Evolutionary conservation across 352 stramenopile species (phyloP).

Genomic region (Plasmopara viticola): DNA sequence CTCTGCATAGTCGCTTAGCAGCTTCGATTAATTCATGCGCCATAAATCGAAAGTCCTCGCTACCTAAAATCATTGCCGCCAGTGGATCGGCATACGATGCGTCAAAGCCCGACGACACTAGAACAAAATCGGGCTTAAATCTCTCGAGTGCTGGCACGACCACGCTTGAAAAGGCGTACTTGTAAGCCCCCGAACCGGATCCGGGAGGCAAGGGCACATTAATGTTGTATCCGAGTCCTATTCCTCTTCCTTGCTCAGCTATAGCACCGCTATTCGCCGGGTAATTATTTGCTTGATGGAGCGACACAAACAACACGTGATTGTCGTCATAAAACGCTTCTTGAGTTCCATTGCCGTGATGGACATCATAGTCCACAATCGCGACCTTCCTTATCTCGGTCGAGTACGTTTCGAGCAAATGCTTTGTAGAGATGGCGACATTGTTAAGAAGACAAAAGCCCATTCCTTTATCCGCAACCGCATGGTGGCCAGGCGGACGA

Average conservation of each 20-base stretch:
- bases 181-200: slow-evolving; percentile 66
- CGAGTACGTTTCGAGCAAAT: too few species aligned
- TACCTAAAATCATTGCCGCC: slow-evolving; percentile 81
- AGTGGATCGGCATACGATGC: slow-evolving; percentile 79
- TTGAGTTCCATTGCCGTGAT: too few species aligned
- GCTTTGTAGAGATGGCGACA: too few species aligned
- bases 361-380: too few species aligned
- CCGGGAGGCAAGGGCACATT: slow-evolving; percentile 86
- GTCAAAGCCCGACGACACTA: slow-evolving; percentile 74
- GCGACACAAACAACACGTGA: slow-evolving; percentile 64
- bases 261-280: slow-evolving; percentile 42
- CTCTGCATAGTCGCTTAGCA: too few species aligned
- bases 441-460: too few species aligned
- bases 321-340: slow-evolving; percentile 23
- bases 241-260: slow-evolving; percentile 33
- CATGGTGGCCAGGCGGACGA: too few species aligned
- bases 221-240: slow-evolving; percentile 51
- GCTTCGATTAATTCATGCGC: too few species aligned
- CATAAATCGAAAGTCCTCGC: slow-evolving; percentile 12
- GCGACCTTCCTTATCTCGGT: too few species aligned
- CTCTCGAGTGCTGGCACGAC: slow-evolving; percentile 56
- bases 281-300: slow-evolving; percentile 84
- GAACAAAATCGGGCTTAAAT: slow-evolving; percentile 78
- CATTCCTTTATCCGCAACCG: too few species aligned
- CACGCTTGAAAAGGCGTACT: slow-evolving; percentile 52